Evolutionary conservation across 345 rosid species (phyloP), one percentile per base, ranked within the genome.

Genomic region (Abelmoschus esculentus): DNA sequence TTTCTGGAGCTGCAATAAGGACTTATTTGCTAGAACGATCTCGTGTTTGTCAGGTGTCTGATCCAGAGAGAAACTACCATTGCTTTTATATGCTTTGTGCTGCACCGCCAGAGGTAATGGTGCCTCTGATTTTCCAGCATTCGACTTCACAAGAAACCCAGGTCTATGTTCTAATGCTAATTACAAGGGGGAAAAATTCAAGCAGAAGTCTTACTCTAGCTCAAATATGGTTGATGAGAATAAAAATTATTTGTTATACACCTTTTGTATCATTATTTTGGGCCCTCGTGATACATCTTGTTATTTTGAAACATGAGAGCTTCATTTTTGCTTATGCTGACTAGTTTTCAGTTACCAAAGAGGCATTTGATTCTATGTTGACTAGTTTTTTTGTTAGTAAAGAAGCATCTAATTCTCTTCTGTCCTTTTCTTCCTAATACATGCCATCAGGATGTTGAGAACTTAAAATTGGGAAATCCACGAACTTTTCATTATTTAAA

Each of bases 51-150:
- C 99, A 95, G 85, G 89, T 91, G 53, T 95, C 99, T 74, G 96
- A 95, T 79, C 98, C 96, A 34, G 99, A 95, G 85, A 87, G 99
- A 83, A 95, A 95, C 77, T 95, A 95, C 73, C 98, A 91, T 78
- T 95, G 99, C 82, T 95, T 95, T 80, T 95, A 95, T 83, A 91
- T 95, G 97, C 96, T 95, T 74, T 95, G 99, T 69, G 90, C 96
- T 72, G 99, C 96, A 64, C 97, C 99, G 0, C 72, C 79, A 4
- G 83, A 90, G 90, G 99, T 89, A 85, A 65, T 59, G 18, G 62
- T 42, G 63, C 72, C 38, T 70, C 49, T 70, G 5, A 67, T 29
- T 42, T 67, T 52, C 18, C 54, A 19, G 59, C 44, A 17, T 18
- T 32, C 42, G 2, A 12, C 26, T 60, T 74, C 57, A 53, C 26